These are phyloP conservation scores for Chrysanthemum makinoi DNA, from an alignment of 129 eudicot genomes.

Conservation along the genomic window DNA sequence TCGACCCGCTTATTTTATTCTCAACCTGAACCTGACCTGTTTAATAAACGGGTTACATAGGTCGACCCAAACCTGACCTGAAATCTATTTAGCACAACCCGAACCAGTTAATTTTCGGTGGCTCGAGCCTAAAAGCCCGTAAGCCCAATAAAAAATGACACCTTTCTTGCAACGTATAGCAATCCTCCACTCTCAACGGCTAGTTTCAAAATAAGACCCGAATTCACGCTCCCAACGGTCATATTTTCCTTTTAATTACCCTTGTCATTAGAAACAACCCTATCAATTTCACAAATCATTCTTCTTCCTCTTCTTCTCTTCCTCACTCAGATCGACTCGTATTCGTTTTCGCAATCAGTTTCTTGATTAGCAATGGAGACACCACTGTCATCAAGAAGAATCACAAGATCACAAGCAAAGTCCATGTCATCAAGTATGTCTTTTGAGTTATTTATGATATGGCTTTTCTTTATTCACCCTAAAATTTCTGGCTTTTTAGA, in stretches of 20 bases:
- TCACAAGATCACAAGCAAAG: constrained; percentile 74
- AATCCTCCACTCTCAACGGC: constrained; percentile 52
- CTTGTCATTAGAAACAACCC: constrained; percentile 23
- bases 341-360: too few relatives aligned
- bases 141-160: neutral
- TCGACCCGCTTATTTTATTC: too few relatives aligned
- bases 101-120: too few relatives aligned
- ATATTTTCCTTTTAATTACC: constrained; percentile 28
- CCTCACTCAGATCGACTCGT: neutral
- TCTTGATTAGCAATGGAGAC: constrained; percentile 54
- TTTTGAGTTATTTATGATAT: neutral
- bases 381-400: constrained; percentile 75
- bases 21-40: too few relatives aligned
- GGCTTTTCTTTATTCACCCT: neutral
- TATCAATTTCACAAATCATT: constrained; percentile 8
- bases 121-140: neutral
- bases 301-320: constrained; percentile 1
- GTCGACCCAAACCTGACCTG: too few relatives aligned
- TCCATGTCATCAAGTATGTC: constrained; percentile 48
- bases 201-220: constrained; percentile 36
- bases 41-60: too few relatives aligned
- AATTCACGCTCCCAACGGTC: constrained; percentile 58
- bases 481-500: neutral
- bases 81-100: too few relatives aligned
- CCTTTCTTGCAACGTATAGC: neutral